Evolutionary conservation across 225 moss, liverwort and hornwort genomes (phyloP), one percentile per base, ranked within the genome.

Genomic region (Bryum argenteum): DNA sequence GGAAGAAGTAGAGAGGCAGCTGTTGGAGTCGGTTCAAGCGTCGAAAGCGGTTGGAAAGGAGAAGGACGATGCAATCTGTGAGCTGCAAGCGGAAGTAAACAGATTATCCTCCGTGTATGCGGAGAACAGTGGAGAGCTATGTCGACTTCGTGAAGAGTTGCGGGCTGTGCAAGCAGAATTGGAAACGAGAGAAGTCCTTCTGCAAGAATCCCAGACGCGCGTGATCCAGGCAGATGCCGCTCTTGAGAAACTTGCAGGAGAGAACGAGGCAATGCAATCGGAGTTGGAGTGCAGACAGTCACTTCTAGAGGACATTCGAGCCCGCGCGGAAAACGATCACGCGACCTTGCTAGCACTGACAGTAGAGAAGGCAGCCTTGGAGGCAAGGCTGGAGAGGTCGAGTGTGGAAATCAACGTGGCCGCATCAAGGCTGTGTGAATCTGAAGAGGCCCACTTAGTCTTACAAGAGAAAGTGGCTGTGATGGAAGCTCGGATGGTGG

Each of bases 401-500:
- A 72, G 75, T 11, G 47, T 77, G 8, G 86, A 82, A 15, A 67
- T 52, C 1, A 58, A 77, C 67, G 82, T 80, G 56, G 75, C 71
- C 67, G 71, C 65, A 42, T 71, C 68, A 0, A 65, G 82, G 61
- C 61, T 86, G 4, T 77, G 50, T 24, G 86, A 82, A 51, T 68
- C 71, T 6, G 82, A 82, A 74, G 62, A 77, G 76, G 63, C 71
- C 0, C 78, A 73, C 21, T 79, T 57, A 41, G 56, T 71, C 54
- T 18, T 82, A 76, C 73, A 73, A 23, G 79, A 42, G 9, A 82
- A 77, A 71, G 50, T 86, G 14, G 57, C 75, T 40, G 64, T 7
- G 21, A 61, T 83, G 53, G 83, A 78, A 68, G 62, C 61, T 20
- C 80, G 75, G 63, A 69, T 86, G 3, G 68, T 72, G 69, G 83